Evolutionary conservation across 78 protist species (phyloP).

Genomic region (Isochrysis galbana): DNA sequence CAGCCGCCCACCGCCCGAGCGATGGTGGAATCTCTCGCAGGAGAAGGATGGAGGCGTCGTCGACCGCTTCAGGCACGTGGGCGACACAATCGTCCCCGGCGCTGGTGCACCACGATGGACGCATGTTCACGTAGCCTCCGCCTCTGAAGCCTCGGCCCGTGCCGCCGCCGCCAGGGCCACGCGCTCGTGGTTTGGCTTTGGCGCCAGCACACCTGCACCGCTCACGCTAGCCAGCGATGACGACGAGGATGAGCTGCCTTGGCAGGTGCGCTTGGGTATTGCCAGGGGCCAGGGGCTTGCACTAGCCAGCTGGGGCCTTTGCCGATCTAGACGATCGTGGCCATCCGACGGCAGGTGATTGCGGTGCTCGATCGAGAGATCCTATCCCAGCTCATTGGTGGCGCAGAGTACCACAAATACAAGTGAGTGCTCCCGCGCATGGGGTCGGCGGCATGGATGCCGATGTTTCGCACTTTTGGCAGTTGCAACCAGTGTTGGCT

Average conservation of each 20-base stretch:
- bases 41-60: not conserved
- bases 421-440: too few species aligned
- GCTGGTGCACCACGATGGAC: slow-evolving; percentile 8
- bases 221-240: not conserved
- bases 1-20: too few species aligned
- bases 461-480: too few species aligned
- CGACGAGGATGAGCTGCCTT: slow-evolving; percentile 37
- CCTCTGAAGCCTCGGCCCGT: too few species aligned
- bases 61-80: not conserved
- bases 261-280: slow-evolving; percentile 14
- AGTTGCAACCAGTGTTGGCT: too few species aligned
- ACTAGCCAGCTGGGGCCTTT: too few species aligned
- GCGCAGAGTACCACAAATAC: not conserved
- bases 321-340: too few species aligned
- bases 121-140: too few species aligned
- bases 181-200: not conserved
- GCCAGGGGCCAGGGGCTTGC: too few species aligned
- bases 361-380: not conserved
- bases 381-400: not conserved
- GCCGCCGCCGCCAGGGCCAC: too few species aligned
- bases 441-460: too few species aligned
- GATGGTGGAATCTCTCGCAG: not conserved
- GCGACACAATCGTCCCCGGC: slow-evolving; percentile 29
- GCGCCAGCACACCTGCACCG: too few species aligned
- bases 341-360: not conserved